Percentiles rank a stretch among this genome's conserved stretches.
phyloP scores from a whole-genome alignment of 164 flowering plant genomes.

The Euptelea pleiosperma region DNA sequence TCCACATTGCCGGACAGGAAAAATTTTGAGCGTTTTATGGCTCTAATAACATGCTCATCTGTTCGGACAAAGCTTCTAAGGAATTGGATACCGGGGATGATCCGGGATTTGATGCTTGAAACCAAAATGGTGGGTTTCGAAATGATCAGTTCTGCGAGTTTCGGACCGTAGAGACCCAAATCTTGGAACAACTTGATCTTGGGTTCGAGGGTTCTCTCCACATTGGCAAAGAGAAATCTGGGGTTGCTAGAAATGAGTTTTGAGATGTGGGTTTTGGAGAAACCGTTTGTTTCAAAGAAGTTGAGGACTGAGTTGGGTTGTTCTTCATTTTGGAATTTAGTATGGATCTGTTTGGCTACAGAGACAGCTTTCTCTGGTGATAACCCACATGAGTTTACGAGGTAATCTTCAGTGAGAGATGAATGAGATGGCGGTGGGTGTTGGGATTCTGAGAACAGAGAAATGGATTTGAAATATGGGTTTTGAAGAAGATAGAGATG shows the following conservation, averaged over 20 bases:
- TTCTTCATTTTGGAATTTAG: not conserved
- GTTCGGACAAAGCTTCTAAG: not conserved
- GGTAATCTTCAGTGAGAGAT: too few relatives aligned
- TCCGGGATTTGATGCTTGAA: constrained; percentile 3
- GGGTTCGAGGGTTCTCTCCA: too few relatives aligned
- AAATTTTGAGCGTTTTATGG: constrained; percentile 3
- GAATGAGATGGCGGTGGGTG: too few relatives aligned
- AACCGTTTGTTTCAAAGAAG: constrained; percentile 7
- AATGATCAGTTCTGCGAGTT: constrained; percentile 8
- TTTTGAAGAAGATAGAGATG: too few relatives aligned
- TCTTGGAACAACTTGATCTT: too few relatives aligned
- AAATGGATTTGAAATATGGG: too few relatives aligned
- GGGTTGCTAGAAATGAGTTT: constrained; percentile 1
- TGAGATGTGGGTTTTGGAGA: too few relatives aligned
- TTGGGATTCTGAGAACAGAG: too few relatives aligned
- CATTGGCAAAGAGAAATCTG: too few relatives aligned
- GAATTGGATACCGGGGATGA: constrained; percentile 3
- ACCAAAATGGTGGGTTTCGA: constrained; percentile 2
- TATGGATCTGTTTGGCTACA: not conserved
- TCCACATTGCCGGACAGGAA: not conserved
- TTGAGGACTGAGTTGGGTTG: constrained; percentile 11
- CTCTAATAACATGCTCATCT: constrained; percentile 6
- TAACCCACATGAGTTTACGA: too few relatives aligned
- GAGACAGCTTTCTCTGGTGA: too few relatives aligned
- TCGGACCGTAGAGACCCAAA: constrained; percentile 13